A percentile compares a stretch with the other conserved stretches of the same genome.
Conservation (phyloP, 148 eudicot species). For the Rheum nobile region DNA sequence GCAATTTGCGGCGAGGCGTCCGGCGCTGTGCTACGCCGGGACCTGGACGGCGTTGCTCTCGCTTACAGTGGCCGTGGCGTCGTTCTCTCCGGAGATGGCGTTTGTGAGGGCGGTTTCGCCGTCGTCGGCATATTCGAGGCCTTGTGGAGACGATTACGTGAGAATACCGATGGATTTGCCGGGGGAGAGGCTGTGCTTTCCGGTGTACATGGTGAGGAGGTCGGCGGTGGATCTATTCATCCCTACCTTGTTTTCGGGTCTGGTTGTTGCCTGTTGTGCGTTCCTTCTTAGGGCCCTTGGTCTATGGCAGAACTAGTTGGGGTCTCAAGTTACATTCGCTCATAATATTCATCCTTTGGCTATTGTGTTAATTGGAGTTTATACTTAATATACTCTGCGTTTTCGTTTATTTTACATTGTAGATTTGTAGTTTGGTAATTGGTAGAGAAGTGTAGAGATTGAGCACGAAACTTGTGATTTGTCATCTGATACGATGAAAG, state of each 20-base stretch:
- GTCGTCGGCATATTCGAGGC: slow-evolving; percentile 12
- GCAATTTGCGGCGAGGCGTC: slow-evolving; percentile 2
- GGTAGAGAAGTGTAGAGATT: too few species aligned
- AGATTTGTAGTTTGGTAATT: too few species aligned
- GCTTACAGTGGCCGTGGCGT: slow-evolving; percentile 16
- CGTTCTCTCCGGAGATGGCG: slow-evolving; percentile 21
- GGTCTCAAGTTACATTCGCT: too few species aligned
- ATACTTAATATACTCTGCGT: too few species aligned
- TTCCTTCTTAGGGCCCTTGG: slow-evolving; percentile 14
- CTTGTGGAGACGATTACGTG: slow-evolving; percentile 13
- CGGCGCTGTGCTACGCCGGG: slow-evolving; percentile 11
- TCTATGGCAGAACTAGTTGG: background rate
- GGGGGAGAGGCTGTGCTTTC: slow-evolving; percentile 24
- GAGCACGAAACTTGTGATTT: too few species aligned
- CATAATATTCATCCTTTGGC: too few species aligned
- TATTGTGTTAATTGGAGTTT: too few species aligned
- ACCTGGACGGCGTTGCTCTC: slow-evolving; percentile 19
- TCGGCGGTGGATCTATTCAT: slow-evolving; percentile 23
- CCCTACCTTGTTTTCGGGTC: slow-evolving; percentile 22
- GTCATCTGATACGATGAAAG: too few species aligned
- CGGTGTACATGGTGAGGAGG: slow-evolving; percentile 17
- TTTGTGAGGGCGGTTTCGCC: slow-evolving; percentile 17
- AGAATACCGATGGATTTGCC: slow-evolving; percentile 29
- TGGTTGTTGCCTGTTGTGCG: slow-evolving; percentile 21
- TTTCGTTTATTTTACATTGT: too few species aligned